These are phyloP conservation scores for Bigelowiella natans DNA, from an alignment of 78 protist species.

Conservation along the genomic window DNA sequence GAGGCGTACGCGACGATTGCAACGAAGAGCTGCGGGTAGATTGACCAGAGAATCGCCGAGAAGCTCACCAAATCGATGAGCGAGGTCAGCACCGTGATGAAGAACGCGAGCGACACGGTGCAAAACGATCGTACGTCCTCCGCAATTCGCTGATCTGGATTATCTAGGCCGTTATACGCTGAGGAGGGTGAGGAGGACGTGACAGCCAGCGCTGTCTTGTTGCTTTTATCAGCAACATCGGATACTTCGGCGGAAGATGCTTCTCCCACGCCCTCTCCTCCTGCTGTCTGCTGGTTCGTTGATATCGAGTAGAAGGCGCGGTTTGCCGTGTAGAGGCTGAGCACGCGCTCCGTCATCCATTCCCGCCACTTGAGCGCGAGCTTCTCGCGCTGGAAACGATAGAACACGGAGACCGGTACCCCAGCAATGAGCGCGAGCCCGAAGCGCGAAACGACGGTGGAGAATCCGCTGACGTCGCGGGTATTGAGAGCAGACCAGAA, in stretches of 20 bases:
- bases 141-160: slow-evolving; percentile 44
- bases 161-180: slow-evolving; percentile 12
- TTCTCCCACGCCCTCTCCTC: no score
- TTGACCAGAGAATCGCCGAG: slow-evolving; percentile 26
- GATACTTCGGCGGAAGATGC: no score
- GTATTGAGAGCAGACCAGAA: not conserved
- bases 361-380: slow-evolving; percentile 13
- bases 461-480: not conserved
- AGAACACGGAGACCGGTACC: slow-evolving; percentile 9
- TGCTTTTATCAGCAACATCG: no score
- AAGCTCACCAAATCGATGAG: slow-evolving; percentile 36
- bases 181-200: no score
- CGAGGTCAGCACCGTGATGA: slow-evolving; percentile 20
- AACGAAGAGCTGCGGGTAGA: slow-evolving; percentile 28
- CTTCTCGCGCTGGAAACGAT: not conserved
- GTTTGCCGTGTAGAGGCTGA: not conserved
- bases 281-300: no score
- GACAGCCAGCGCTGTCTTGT: no score
- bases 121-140: slow-evolving; percentile 18
- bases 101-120: slow-evolving; percentile 11
- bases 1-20: slow-evolving; percentile 11
- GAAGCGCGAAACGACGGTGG: not conserved
- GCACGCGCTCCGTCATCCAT: slow-evolving; percentile 10
- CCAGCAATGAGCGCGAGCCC: not conserved
- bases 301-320: not conserved